Conservation (phyloP, 2,329 filamentous ascomycete genomes). For the Aspergillus luchuensis region DNA sequence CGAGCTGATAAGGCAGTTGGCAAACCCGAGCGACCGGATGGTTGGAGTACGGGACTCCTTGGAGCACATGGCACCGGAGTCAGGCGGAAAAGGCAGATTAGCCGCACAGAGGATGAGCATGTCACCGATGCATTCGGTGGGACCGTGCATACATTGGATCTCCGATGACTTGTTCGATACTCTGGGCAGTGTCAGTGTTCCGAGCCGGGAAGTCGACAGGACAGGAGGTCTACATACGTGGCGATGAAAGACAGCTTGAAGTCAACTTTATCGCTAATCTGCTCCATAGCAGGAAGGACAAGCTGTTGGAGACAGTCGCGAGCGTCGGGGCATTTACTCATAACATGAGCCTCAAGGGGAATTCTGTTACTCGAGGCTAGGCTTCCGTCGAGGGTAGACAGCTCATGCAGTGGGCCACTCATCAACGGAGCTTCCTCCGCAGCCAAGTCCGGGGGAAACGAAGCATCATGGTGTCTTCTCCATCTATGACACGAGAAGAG, state of each 20-base stretch:
- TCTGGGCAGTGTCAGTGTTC: conserved; percentile 41
- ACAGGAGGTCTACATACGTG: conserved; percentile 49
- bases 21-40: conserved; percentile 87
- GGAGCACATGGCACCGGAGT: conserved; percentile 22
- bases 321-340: conserved; percentile 96
- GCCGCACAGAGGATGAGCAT: conserved; percentile 91
- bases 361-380: conserved; percentile 47
- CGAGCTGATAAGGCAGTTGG: conserved; percentile 80
- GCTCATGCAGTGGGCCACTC: not conserved
- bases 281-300: conserved; percentile 83
- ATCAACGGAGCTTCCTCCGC: conserved; percentile 8
- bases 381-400: not conserved
- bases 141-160: conserved; percentile 85
- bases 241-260: conserved; percentile 92
- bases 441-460: not conserved
- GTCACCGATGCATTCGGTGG: conserved; percentile 88
- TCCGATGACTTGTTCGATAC: conserved; percentile 73
- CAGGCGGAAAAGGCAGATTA: conserved; percentile 55
- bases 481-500: conserved; percentile 12
- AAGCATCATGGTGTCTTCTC: not conserved
- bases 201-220: not conserved
- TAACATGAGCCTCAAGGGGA: conserved; percentile 90
- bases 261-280: conserved; percentile 78
- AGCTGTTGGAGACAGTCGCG: conserved; percentile 77
- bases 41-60: conserved; percentile 67